Conservation (phyloP, 2,329 filamentous ascomycete genomes). For the Colletotrichum endophyticum region DNA sequence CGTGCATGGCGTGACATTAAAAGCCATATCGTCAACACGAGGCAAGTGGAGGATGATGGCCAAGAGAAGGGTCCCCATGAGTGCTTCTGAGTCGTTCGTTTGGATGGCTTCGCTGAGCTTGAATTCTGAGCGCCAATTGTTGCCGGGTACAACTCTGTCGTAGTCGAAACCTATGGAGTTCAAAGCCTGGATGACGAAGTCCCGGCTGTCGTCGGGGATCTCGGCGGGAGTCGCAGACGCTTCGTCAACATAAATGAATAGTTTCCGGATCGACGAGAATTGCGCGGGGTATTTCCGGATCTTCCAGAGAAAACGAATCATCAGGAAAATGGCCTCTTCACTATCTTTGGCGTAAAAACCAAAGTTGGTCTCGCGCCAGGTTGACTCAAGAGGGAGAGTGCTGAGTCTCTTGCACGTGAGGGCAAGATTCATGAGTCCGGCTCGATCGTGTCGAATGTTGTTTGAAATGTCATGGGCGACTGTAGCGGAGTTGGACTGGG, state of each 20-base stretch:
- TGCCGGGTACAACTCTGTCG: background rate
- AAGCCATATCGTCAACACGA: background rate
- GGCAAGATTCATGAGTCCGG: background rate
- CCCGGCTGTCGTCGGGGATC: background rate
- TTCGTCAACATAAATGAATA: background rate
- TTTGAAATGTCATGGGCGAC: background rate
- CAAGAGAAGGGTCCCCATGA: background rate
- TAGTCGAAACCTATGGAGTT: background rate
- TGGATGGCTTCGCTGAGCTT: background rate
- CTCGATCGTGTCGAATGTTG: background rate
- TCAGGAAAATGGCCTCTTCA: background rate
- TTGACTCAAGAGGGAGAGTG: background rate
- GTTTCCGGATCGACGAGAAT: background rate
- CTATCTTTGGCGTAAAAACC: background rate
- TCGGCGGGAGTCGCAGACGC: background rate
- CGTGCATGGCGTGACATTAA: background rate
- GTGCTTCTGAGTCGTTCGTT: background rate
- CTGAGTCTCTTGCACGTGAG: background rate
- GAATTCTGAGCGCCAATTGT: background rate
- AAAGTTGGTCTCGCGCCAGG: background rate
- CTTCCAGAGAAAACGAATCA: background rate
- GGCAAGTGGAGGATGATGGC: background rate
- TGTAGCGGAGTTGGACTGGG: background rate
- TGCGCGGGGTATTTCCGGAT: background rate
- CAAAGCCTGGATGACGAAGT: background rate